Evolutionary conservation across 75 land plant genomes (phyloP).

Genomic region (Sequoiadendron giganteum): DNA sequence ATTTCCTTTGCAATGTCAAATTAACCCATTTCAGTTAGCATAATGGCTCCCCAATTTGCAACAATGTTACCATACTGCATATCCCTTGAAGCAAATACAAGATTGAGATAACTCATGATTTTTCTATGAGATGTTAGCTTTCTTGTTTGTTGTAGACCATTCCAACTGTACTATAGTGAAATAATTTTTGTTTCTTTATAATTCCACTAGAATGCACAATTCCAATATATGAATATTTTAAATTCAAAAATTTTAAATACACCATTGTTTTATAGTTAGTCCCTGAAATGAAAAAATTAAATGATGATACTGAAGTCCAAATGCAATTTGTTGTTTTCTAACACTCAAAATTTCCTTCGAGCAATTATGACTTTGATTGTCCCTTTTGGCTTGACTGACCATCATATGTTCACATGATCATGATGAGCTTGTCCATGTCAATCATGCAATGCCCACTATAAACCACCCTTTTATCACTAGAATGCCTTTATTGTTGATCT

Average conservation of each 20-base stretch:
- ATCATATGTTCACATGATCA: too few species aligned
- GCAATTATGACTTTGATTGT: too few species aligned
- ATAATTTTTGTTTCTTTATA: conserved; percentile 6
- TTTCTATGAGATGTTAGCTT: not conserved
- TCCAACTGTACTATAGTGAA: not conserved
- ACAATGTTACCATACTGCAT: not conserved
- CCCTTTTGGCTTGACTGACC: too few species aligned
- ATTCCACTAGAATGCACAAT: not conserved
- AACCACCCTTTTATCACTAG: too few species aligned
- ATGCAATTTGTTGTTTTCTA: not conserved
- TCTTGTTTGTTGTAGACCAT: conserved; percentile 5
- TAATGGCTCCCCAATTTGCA: too few species aligned
- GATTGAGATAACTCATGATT: conserved; percentile 13
- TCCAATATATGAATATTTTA: not conserved
- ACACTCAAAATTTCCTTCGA: too few species aligned
- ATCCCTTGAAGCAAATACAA: conserved; percentile 9
- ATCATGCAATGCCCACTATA: too few species aligned
- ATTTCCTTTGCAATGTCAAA: too few species aligned
- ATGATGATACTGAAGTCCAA: not conserved
- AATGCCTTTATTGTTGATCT: too few species aligned
- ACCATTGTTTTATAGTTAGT: not conserved
- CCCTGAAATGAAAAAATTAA: not conserved
- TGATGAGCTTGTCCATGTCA: too few species aligned
- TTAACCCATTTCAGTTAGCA: too few species aligned
- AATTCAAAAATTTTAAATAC: not conserved